These are phyloP conservation scores for Diaporthe aspalathi DNA, from an alignment of 2,329 filamentous ascomycete genomes.

Conservation along the genomic window DNA sequence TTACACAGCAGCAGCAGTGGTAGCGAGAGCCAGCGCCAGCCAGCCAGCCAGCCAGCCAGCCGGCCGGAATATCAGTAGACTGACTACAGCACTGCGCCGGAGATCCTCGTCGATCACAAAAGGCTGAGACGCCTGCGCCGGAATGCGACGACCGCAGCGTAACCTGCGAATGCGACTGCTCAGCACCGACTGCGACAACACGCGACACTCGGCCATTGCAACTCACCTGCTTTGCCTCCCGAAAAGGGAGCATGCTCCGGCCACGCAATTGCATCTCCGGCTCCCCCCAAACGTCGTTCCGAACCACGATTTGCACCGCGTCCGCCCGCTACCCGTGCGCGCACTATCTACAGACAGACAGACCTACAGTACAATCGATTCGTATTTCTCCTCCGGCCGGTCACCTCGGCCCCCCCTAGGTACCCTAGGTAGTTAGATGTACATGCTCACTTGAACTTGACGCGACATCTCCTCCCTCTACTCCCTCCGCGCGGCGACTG, in stretches of 20 bases:
- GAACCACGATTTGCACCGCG: conserved; percentile 14
- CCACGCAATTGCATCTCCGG: neutral
- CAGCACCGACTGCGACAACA: conserved; percentile 29
- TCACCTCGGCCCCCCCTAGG: neutral
- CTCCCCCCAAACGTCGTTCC: conserved; percentile 10
- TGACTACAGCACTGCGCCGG: conserved; percentile 4
- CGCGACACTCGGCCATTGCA: conserved; percentile 26
- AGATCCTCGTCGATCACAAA: conserved; percentile 27
- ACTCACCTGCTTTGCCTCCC: conserved; percentile 15
- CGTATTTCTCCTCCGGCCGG: conserved; percentile 14
- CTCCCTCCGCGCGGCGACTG: too few species aligned
- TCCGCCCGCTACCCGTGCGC: neutral
- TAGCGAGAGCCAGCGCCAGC: too few species aligned
- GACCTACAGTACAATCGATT: neutral
- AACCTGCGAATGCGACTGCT: conserved; percentile 13
- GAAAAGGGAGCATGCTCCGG: conserved; percentile 21
- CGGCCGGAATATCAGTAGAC: conserved; percentile 3
- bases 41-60: neutral
- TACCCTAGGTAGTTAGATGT: neutral
- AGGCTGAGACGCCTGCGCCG: conserved; percentile 24
- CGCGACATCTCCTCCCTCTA: conserved; percentile 13
- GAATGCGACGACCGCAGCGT: neutral
- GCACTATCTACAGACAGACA: neutral
- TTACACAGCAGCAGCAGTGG: neutral
- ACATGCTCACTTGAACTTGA: conserved; percentile 5